Conservation (phyloP, 2,329 filamentous ascomycete species). For the Sarocladiaceae sp. region DNA sequence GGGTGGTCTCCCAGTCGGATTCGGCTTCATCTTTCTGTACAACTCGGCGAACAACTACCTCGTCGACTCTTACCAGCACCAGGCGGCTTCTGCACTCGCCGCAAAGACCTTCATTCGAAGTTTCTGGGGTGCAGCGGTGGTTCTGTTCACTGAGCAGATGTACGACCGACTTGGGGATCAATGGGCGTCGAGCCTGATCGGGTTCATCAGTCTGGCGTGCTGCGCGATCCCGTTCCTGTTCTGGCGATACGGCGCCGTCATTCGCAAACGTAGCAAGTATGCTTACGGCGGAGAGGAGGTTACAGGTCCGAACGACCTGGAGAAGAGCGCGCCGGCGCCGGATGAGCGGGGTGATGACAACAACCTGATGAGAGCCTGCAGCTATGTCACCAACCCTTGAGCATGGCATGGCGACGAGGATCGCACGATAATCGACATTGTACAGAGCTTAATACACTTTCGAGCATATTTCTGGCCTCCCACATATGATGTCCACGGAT, state of each 20-base stretch:
- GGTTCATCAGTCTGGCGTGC: constrained; percentile 68
- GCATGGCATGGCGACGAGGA: too few species aligned
- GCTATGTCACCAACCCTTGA: constrained; percentile 41
- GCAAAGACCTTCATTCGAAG: constrained; percentile 75
- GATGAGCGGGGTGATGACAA: constrained; percentile 21
- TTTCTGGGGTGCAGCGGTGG: constrained; percentile 72
- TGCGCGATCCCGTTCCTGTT: constrained; percentile 80
- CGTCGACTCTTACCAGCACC: constrained; percentile 57
- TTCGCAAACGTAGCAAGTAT: constrained; percentile 63
- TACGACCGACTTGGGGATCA: constrained; percentile 65
- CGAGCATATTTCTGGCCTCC: too few species aligned
- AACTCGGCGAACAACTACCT: constrained; percentile 73
- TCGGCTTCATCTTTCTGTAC: constrained; percentile 80
- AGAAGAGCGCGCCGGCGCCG: constrained; percentile 27
- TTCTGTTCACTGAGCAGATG: constrained; percentile 80
- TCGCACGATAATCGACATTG: too few species aligned
- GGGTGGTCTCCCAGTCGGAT: constrained; percentile 66
- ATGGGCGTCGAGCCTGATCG: constrained; percentile 69
- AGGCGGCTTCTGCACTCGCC: constrained; percentile 74
- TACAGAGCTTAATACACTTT: too few species aligned
- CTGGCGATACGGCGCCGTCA: constrained; percentile 67
- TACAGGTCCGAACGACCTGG: constrained; percentile 23
- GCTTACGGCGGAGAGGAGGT: constrained; percentile 61
- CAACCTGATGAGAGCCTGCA: constrained; percentile 36
- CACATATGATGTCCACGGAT: too few species aligned